Conservation (phyloP, 768 basidiomycete species). For the Lentinula sp. region DNA sequence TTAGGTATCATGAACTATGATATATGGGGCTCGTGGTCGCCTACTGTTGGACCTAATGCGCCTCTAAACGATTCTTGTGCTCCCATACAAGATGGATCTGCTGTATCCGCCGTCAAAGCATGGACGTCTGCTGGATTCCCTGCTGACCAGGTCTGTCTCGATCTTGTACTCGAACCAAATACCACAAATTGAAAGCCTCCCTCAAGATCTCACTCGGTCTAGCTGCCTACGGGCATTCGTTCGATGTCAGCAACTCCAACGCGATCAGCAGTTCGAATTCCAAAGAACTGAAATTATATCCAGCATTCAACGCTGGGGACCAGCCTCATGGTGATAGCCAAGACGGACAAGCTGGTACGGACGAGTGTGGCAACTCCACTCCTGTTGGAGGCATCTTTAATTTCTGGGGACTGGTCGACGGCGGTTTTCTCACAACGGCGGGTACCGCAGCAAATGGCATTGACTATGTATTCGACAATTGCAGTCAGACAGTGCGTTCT, state of each 20-base stretch:
- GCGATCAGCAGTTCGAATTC: conserved; percentile 26
- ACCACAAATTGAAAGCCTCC: neutral
- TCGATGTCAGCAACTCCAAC: conserved; percentile 30
- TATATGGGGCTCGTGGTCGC: conserved; percentile 38
- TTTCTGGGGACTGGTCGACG: conserved; percentile 54
- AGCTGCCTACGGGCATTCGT: conserved; percentile 76
- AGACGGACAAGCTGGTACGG: conserved; percentile 18
- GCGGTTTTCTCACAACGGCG: conserved; percentile 43
- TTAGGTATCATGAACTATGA: conserved; percentile 62
- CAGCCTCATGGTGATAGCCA: conserved; percentile 25
- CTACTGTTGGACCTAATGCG: conserved; percentile 72
- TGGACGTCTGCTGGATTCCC: conserved; percentile 82
- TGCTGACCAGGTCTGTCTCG: conserved; percentile 25
- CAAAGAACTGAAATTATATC: conserved; percentile 34
- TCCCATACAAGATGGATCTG: conserved; percentile 61
- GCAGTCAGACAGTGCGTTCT: conserved; percentile 63
- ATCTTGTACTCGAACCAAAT: neutral
- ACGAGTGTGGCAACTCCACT: conserved; percentile 42
- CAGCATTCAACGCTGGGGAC: conserved; percentile 39
- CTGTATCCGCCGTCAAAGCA: conserved; percentile 55
- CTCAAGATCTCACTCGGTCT: conserved; percentile 70
- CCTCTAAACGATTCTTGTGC: conserved; percentile 74
- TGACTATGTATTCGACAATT: conserved; percentile 52
- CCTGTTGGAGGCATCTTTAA: conserved; percentile 39
- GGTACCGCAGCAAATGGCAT: conserved; percentile 44